A percentile compares a stretch with the other conserved stretches of the same genome.
Evolutionary conservation across 2,329 filamentous ascomycete species (phyloP).

Genomic region (Hypoxylon sp.): DNA sequence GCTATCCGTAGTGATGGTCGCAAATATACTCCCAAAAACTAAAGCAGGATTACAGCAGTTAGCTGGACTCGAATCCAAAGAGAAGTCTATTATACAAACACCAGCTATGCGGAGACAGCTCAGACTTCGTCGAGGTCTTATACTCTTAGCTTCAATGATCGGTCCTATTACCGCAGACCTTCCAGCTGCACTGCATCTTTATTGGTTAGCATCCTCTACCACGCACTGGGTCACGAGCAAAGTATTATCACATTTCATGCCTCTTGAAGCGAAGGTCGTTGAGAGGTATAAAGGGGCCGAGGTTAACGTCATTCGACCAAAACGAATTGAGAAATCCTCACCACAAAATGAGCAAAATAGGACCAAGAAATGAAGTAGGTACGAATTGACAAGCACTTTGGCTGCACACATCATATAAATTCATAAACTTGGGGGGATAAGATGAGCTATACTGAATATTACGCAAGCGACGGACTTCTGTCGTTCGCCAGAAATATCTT

Average conservation of each 20-base stretch:
- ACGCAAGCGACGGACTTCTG: not conserved
- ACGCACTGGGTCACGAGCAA: conserved; percentile 46
- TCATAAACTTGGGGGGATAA: not conserved
- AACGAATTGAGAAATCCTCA: conserved; percentile 7
- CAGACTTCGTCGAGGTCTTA: conserved; percentile 51
- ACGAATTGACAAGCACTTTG: not conserved
- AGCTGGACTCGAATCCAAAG: conserved; percentile 43
- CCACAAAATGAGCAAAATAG: not conserved
- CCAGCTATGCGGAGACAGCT: conserved; percentile 5
- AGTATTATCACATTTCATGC: conserved; percentile 48
- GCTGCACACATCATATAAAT: not conserved
- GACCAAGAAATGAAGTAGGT: conserved; percentile 1
- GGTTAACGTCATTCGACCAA: conserved; percentile 40
- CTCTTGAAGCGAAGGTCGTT: conserved; percentile 38
- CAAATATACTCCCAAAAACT: conserved; percentile 55
- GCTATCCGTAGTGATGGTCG: conserved; percentile 56
- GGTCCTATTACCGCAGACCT: conserved; percentile 58
- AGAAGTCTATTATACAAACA: conserved; percentile 5
- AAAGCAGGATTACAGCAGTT: conserved; percentile 45
- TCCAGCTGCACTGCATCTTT: conserved; percentile 61
- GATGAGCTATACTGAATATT: not conserved
- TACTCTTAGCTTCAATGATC: conserved; percentile 52
- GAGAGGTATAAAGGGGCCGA: conserved; percentile 46
- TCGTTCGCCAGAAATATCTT: not conserved
- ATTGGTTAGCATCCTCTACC: conserved; percentile 59